Percentiles rank a stretch among this genome's conserved stretches.
These are phyloP conservation scores for Ganoderma multipileum DNA, from an alignment of 1,284 basidiomycete species.

Conservation along the genomic window DNA sequence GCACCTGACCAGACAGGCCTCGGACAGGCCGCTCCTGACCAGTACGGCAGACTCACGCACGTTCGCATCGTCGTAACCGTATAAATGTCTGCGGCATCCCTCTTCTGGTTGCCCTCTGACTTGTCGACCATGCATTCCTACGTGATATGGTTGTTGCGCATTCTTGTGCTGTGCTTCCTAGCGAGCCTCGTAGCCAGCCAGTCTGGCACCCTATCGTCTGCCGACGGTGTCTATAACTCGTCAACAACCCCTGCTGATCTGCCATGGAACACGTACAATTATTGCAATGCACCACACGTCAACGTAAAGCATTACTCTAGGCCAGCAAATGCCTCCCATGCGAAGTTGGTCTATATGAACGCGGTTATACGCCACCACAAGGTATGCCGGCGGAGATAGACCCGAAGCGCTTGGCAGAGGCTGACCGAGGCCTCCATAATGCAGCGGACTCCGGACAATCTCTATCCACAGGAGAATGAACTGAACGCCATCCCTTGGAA, in stretches of 20 bases:
- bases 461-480: slow-evolving; percentile 54
- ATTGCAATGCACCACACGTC: slow-evolving; percentile 61
- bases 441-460: slow-evolving; percentile 52
- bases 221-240: slow-evolving; percentile 37
- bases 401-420: neutral
- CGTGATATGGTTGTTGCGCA: slow-evolving; percentile 6
- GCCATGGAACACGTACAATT: slow-evolving; percentile 61
- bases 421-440: neutral
- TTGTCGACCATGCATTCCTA: slow-evolving; percentile 13
- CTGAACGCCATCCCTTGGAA: slow-evolving; percentile 52
- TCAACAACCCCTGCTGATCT: slow-evolving; percentile 47
- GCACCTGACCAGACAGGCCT: slow-evolving; percentile 9
- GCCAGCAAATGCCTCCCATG: slow-evolving; percentile 32
- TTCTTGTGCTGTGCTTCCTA: slow-evolving; percentile 16
- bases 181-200: neutral
- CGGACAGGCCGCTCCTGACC: neutral
- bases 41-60: slow-evolving; percentile 8
- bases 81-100: neutral
- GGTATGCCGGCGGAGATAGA: slow-evolving; percentile 33
- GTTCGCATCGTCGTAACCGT: slow-evolving; percentile 11
- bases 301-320: slow-evolving; percentile 33
- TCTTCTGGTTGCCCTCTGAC: neutral
- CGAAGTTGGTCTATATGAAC: slow-evolving; percentile 46
- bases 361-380: slow-evolving; percentile 54
- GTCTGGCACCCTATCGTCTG: slow-evolving; percentile 16